Conservation (phyloP, 441 rosid genomes). For the Euphorbia celastroides region DNA sequence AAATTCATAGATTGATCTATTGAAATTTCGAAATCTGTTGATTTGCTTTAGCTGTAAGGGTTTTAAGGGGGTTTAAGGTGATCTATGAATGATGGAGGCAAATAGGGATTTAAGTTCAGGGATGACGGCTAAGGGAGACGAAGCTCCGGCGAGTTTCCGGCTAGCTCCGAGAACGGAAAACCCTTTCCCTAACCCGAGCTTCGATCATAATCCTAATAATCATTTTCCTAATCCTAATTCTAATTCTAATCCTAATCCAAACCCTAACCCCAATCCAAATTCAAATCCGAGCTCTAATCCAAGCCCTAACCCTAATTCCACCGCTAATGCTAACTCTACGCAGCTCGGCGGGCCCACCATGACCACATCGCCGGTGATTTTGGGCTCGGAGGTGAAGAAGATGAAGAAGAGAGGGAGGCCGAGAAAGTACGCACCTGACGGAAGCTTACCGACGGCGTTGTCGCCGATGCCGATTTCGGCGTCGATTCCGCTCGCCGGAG, state of each 20-base stretch:
- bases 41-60: conserved; percentile 36
- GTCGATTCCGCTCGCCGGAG: conserved; percentile 57
- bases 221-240: not conserved
- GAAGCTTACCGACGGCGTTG: conserved; percentile 39
- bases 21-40: conserved; percentile 24
- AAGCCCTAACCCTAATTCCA: not conserved
- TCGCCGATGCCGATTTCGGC: conserved; percentile 74
- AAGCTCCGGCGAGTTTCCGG: conserved; percentile 40
- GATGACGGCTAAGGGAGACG: conserved; percentile 44
- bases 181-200: conserved; percentile 22
- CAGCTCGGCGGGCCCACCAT: conserved; percentile 17
- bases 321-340: not conserved
- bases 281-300: conserved; percentile 2
- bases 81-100: conserved; percentile 53
- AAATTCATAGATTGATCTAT: conserved; percentile 12
- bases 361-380: conserved; percentile 1
- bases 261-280: conserved; percentile 9
- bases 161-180: conserved; percentile 53
- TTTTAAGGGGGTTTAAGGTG: conserved; percentile 23
- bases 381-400: conserved; percentile 45
- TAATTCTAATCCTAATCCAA: not conserved
- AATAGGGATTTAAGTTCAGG: conserved; percentile 49
- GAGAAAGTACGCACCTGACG: conserved; percentile 76
- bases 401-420: conserved; percentile 95
- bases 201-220: not conserved